A percentile compares a stretch with the other conserved stretches of the same genome.
Conservation (phyloP, 2,329 filamentous ascomycete species). For the Fusarium algeriense region DNA sequence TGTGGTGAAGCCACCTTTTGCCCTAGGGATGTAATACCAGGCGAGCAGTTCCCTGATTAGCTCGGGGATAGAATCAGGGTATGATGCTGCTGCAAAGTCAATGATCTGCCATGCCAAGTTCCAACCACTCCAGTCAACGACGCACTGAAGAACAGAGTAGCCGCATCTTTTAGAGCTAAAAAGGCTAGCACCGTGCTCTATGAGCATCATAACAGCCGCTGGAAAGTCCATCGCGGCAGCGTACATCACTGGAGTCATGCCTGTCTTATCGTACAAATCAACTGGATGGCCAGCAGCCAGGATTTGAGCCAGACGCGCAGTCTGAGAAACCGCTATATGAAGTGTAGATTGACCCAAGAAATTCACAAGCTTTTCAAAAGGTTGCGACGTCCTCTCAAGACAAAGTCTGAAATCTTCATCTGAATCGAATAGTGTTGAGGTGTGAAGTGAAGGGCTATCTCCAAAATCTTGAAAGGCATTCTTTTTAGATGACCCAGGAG, state of each 20-base stretch:
- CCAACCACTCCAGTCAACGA: rapidly evolving
- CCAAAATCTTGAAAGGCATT: background rate
- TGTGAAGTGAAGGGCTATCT: background rate
- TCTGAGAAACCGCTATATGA: background rate
- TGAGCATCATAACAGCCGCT: background rate
- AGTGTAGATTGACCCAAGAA: constrained; percentile 11
- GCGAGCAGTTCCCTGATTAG: too few species aligned
- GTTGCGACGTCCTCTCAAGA: rapidly evolving
- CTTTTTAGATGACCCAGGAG: background rate
- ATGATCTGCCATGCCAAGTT: background rate
- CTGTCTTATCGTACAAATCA: background rate
- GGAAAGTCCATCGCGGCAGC: background rate
- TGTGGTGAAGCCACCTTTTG: too few species aligned
- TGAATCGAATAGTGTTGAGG: background rate
- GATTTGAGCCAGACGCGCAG: background rate
- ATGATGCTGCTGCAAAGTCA: background rate
- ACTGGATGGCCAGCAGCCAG: background rate
- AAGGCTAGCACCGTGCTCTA: background rate
- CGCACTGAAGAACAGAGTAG: rapidly evolving
- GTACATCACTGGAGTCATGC: background rate
- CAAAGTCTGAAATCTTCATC: background rate
- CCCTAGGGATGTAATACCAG: too few species aligned
- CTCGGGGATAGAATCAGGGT: background rate
- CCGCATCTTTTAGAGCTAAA: rapidly evolving
- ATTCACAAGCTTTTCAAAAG: background rate